Conservation (phyloP, 352 stramenopile species). For the Phytophthora uliginosa region DNA sequence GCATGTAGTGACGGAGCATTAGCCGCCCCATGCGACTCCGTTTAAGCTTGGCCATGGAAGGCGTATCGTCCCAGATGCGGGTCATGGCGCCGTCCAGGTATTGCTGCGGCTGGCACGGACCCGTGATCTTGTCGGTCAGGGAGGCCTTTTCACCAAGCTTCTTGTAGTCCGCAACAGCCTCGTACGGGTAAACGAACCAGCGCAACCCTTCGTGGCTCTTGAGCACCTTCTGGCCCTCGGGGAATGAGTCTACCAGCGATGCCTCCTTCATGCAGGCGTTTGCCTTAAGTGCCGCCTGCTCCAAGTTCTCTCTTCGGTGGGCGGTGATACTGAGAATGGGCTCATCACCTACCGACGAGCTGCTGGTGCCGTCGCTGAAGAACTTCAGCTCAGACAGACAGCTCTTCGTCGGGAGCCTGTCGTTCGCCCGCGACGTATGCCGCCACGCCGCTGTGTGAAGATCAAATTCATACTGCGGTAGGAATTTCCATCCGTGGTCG, state of each 20-base stretch:
- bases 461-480: conserved; percentile 96
- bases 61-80: conserved; percentile 34
- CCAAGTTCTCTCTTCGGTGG: conserved; percentile 38
- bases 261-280: conserved; percentile 40
- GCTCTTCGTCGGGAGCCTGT: conserved; percentile 16
- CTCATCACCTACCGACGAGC: conserved; percentile 9
- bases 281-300: conserved; percentile 31
- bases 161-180: conserved; percentile 37
- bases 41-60: conserved; percentile 37
- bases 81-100: conserved; percentile 31
- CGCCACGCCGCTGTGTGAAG: conserved; percentile 94
- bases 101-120: conserved; percentile 44
- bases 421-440: conserved; percentile 44
- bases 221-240: conserved; percentile 33
- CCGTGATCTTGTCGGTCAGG: conserved; percentile 36
- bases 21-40: conserved; percentile 33
- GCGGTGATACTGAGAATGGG: conserved; percentile 30
- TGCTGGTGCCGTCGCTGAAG: conserved; percentile 22
- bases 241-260: conserved; percentile 21
- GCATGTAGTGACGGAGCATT: conserved; percentile 34
- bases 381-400: conserved; percentile 34
- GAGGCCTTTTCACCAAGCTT: conserved; percentile 26
- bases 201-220: conserved; percentile 37
- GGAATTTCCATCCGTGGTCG: conserved; percentile 92
- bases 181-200: conserved; percentile 48